Evolutionary conservation across 495 filamentous ascomycete species (phyloP), one percentile per base, ranked within the genome.

Genomic region (Aspergillus kassunensis): DNA sequence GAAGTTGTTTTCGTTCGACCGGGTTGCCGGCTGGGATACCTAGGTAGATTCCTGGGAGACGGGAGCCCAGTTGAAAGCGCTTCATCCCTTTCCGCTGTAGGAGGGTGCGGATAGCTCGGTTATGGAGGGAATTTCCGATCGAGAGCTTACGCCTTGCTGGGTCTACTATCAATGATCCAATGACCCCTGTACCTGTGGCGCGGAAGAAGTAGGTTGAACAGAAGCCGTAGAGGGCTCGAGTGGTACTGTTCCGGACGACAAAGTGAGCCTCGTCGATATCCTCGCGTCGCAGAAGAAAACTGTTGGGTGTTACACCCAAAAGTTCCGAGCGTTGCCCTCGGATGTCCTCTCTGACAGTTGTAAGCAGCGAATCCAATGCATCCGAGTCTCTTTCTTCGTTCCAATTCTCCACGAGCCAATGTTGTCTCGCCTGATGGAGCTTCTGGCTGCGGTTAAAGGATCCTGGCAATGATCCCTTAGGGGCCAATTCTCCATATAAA

Each of bases 161-260:
- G 56, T 95, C 90, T 29, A 95, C 90, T 41, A 95, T 87, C 42
- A 96, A 68, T 27, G 87, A 83, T 12, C 85, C 88, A 49, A 96
- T 82, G n/a, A 87, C 85, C 11, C 88, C 90, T 2, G 84, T 86
- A 27, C 77, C 76, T 3, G 79, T 81, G 1, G 80, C 79, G 37
- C 80, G 80, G 67, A 86, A 83, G 66, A 79, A 89, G 62, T 93
- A 95, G 9, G 90, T 95, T 0, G 88, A 84, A 63, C 88, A 90
- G 66, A 96, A 96, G 19, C 90, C 90, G 65, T 92, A 95, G 8
- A 96, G 69, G 0, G 86, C 88, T 40, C 88, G 84, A 1, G 90
- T 96, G 65, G 83, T 91, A 69, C 86, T 91, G 68, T 95, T 96
- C 7, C 90, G 87, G 39, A 96, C 90, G 16, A 95, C 88, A 63